Evolutionary conservation across 768 basidiomycete genomes (phyloP), one percentile per base, ranked within the genome.

Genomic region (Lactarius pseudohatsudake): DNA sequence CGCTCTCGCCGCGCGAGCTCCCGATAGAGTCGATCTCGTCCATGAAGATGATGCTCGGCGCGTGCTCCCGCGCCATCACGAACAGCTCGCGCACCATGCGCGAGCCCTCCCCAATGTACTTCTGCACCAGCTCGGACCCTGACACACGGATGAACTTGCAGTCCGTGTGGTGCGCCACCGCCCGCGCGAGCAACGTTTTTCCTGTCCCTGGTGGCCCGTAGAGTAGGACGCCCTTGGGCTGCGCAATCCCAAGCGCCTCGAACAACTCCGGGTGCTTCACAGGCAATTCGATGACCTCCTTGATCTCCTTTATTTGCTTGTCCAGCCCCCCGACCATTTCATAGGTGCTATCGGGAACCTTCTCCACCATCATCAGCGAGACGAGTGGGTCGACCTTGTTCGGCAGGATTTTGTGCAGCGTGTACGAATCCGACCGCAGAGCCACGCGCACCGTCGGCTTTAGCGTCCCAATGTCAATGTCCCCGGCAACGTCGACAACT

Each of bases 341-440:
- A 79, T 99, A 99, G 36, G 97, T 98, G 78, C 92, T 94, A 77
- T 98, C 96, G 0, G 96, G 96, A 0, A 98, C 96, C 77, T 99
- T 99, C 79, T 99, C 96, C 13, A 98, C 96, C 96, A 98, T 98
- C 97, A 98, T 98, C 69, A 98, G 86, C 22, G 95, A 97, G 36
- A 98, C 96, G 47, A 98, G 88, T 4, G 97, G 96, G 77, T 98
- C 97, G 72, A 98, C 91, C 80, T 99, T 98, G 82, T 95, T 97
- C 0, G 95, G 95, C 0, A 98, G 81, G 72, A 98, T 92, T 77
- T 93, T 94, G 84, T 98, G 96, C 69, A 98, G 90, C 56, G 92
- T 92, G 78, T 98, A 98, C 3, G 88, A 93, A 76, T 98, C 96
- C 65, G 95, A 96, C 58, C 96, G 92, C 65, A 99, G 90, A 20